These are phyloP conservation scores for Erodium moschatum DNA, from an alignment of 441 rosid species.

Conservation along the genomic window DNA sequence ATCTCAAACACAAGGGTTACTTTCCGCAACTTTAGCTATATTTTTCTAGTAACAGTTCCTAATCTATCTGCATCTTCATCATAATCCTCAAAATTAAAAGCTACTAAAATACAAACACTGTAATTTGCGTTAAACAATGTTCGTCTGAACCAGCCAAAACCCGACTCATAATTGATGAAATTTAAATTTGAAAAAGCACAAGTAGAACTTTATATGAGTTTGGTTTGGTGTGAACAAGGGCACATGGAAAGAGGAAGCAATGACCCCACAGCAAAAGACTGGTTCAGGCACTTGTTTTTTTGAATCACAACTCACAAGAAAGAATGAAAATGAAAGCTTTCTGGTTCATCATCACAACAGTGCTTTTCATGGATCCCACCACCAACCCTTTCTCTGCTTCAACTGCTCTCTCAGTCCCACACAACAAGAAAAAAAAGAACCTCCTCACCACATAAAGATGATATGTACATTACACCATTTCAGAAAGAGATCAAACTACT, in stretches of 20 bases:
- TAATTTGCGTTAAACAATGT: no score
- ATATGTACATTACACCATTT: conserved; percentile 1
- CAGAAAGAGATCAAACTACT: not conserved
- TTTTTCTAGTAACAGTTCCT: no score
- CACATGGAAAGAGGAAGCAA: not conserved
- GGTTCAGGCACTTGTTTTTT: not conserved
- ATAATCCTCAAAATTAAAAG: no score
- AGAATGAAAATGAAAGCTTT: not conserved
- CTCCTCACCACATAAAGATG: not conserved
- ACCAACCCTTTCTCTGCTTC: not conserved
- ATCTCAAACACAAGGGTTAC: no score
- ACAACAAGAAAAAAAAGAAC: no score
- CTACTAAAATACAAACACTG: no score
- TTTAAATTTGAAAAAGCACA: not conserved
- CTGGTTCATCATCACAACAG: not conserved
- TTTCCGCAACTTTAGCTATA: no score
- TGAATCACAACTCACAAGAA: conserved; percentile 5
- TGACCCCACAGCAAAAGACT: not conserved
- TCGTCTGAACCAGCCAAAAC: no score
- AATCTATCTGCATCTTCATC: no score
- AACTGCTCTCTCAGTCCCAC: not conserved
- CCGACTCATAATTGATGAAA: no score
- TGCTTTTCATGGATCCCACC: not conserved
- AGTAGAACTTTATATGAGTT: not conserved
- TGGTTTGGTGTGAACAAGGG: not conserved